Conservation (phyloP, 1,284 basidiomycete genomes). For the Fistulinella cinereoalba region DNA sequence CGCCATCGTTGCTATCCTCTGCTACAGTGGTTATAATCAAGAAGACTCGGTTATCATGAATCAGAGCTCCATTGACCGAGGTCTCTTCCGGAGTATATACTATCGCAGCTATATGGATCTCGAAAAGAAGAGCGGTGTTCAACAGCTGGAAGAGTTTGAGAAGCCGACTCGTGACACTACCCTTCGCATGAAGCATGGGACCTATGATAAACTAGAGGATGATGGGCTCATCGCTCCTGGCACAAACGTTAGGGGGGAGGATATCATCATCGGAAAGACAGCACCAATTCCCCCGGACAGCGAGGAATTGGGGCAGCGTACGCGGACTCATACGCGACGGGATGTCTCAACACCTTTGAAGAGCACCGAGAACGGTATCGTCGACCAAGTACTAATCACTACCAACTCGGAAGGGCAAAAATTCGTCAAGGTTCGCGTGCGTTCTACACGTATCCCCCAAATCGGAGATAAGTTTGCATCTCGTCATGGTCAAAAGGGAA, state of each 20-base stretch:
- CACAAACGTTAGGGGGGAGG: constrained; percentile 92
- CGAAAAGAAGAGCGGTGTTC: constrained; percentile 95
- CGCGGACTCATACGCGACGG: constrained; percentile 84
- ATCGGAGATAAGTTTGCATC: constrained; percentile 99
- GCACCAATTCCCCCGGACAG: constrained; percentile 95
- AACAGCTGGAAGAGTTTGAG: constrained; percentile 94
- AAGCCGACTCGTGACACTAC: constrained; percentile 94
- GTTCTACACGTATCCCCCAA: constrained; percentile 95
- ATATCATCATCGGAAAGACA: constrained; percentile 99
- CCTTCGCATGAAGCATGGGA: constrained; percentile 95
- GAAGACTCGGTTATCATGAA: constrained; percentile 98
- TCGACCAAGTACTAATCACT: constrained; percentile 98
- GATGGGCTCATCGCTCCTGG: constrained; percentile 96
- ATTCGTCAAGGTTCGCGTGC: constrained; percentile 97
- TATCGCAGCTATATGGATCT: constrained; percentile 98
- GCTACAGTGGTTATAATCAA: constrained; percentile 98
- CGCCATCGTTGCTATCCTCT: constrained; percentile 98
- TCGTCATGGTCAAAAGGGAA: constrained; percentile 98
- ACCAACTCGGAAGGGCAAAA: constrained; percentile 95
- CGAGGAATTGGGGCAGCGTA: constrained; percentile 95
- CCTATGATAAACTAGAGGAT: constrained; percentile 97
- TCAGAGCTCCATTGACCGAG: constrained; percentile 96
- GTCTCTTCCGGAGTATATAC: constrained; percentile 97
- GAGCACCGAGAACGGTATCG: constrained; percentile 93
- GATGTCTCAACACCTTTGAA: constrained; percentile 98